Base-by-base conservation (phyloP, 495 filamentous ascomycete species). In the Aspergillus kassunensis region DNA sequence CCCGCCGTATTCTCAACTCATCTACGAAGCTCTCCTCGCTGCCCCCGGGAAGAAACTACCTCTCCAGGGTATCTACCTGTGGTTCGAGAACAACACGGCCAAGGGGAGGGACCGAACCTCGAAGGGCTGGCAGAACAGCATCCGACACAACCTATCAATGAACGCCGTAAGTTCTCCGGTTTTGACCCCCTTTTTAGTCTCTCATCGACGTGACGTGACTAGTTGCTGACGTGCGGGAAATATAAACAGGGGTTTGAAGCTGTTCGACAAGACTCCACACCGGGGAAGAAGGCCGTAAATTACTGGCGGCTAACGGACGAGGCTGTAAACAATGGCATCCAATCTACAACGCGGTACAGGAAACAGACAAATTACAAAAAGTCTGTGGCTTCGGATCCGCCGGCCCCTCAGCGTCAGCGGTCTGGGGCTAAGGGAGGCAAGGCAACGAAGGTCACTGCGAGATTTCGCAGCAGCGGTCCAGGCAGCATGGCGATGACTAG, bases 121-220 rank as follows among this genome's bases (percentile, higher is more conserved):
- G 23, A 89, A 85, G 60, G 95, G 91, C 3, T 97, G 95, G 93
- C 88, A 93, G 68, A 97, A 97, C 69, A 96, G 91, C 66, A 93
- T 98, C 48, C 83, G 93, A 6, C 93, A 98, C 61, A 98, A 98
- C 60, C 72, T 98, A 0, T 96, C 90, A 11, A 98, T 98, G 93
- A 98, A 98, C 61, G 78, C 75, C 34, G 93, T 97, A 79, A 67
- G 88, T 79, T 6, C 12, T 25, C 34, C 11, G 19, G 37, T 44
- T 47, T 52, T n/a, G 21, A 30, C 40, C 46, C 27, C 47, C 39
- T 20, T 30, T 35, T 24, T 31, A n/a, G 23, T 56, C 60, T 20
- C 25, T 21, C 24, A 23, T 36, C 24, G 8, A 27, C n/a, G 12
- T 18, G 19, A 39, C 5, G 19, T 30, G 19, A n/a, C 27, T 44